These are phyloP conservation scores for Miamiensis avidus DNA, from an alignment of 169 alveolate species.

Conservation along the genomic window DNA sequence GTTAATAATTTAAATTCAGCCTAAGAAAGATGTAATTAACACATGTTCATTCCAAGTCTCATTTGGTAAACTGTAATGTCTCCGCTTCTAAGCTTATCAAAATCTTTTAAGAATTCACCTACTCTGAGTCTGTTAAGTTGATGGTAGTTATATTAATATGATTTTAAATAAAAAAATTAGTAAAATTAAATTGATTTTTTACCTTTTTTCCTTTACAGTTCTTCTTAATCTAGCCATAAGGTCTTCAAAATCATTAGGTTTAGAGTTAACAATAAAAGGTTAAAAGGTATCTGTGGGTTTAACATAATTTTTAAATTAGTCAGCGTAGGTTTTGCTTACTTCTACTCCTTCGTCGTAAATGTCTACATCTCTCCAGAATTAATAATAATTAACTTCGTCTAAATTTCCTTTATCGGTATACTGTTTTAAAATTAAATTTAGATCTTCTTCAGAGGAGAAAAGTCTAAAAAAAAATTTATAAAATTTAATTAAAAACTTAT, in stretches of 20 bases:
- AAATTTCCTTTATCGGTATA: slow-evolving; percentile 81
- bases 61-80: slow-evolving; percentile 71
- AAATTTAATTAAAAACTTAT: too few relatives aligned
- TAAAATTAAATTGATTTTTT: too few relatives aligned
- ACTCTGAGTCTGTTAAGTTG: slow-evolving; percentile 54
- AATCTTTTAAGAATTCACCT: slow-evolving; percentile 80
- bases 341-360: slow-evolving; percentile 71
- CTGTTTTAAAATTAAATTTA: slow-evolving; percentile 61
- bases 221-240: slow-evolving; percentile 69
- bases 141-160: background rate
- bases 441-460: slow-evolving; percentile 59
- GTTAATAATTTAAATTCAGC: slow-evolving; percentile 60
- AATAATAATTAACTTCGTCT: slow-evolving; percentile 83
- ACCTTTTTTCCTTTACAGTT: slow-evolving; percentile 52
- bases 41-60: slow-evolving; percentile 79
- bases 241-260: slow-evolving; percentile 78
- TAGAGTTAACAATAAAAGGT: slow-evolving; percentile 47
- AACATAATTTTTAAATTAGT: slow-evolving; percentile 56
- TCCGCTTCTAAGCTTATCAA: slow-evolving; percentile 81
- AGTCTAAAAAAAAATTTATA: slow-evolving; percentile 17
- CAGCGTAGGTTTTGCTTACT: slow-evolving; percentile 64
- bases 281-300: slow-evolving; percentile 13
- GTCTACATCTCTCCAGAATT: slow-evolving; percentile 82
- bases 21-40: slow-evolving; percentile 64
- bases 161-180: too few relatives aligned